Evolutionary conservation across 2,329 filamentous ascomycete species (phyloP).

Genomic region (Paracamarosporium sp.): DNA sequence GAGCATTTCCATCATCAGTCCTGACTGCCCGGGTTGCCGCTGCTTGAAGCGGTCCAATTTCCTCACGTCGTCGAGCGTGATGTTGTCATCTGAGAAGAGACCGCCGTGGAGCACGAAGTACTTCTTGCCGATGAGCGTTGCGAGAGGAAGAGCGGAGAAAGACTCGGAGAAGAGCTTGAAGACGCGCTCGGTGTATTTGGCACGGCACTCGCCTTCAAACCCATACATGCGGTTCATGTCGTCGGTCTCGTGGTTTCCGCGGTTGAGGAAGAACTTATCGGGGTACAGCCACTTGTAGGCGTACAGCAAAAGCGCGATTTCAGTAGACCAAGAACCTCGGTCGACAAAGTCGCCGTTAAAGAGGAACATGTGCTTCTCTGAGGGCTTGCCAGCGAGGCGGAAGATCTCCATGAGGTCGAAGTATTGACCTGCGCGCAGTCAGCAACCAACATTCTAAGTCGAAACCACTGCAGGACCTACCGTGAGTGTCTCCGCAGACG

Average conservation of each 20-base stretch:
- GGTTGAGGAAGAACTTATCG: constrained; percentile 89
- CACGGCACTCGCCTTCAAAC: constrained; percentile 97
- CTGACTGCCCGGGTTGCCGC: constrained; percentile 88
- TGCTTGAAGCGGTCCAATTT: constrained; percentile 91
- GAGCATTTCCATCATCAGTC: constrained; percentile 99
- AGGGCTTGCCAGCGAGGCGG: constrained; percentile 83
- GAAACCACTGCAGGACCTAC: constrained; percentile 54
- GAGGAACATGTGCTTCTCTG: constrained; percentile 87
- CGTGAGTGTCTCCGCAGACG: constrained; percentile 97
- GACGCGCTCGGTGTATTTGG: constrained; percentile 93
- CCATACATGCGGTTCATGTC: constrained; percentile 99
- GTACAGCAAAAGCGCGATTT: constrained; percentile 91
- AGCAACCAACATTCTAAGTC: background rate
- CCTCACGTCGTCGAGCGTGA: constrained; percentile 90
- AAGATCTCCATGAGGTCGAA: constrained; percentile 98
- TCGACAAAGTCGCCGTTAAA: constrained; percentile 99
- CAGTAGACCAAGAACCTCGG: constrained; percentile 96
- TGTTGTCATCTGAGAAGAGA: constrained; percentile 92
- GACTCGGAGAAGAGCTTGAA: constrained; percentile 99
- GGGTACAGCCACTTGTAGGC: constrained; percentile 97
- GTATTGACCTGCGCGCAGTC: constrained; percentile 76
- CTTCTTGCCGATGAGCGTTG: constrained; percentile 88
- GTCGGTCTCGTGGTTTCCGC: constrained; percentile 98
- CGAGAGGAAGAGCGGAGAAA: constrained; percentile 91
- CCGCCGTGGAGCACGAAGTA: constrained; percentile 94